Evolutionary conservation across 306 rosid species (phyloP).

Genomic region (Hippophae gyantsensis): DNA sequence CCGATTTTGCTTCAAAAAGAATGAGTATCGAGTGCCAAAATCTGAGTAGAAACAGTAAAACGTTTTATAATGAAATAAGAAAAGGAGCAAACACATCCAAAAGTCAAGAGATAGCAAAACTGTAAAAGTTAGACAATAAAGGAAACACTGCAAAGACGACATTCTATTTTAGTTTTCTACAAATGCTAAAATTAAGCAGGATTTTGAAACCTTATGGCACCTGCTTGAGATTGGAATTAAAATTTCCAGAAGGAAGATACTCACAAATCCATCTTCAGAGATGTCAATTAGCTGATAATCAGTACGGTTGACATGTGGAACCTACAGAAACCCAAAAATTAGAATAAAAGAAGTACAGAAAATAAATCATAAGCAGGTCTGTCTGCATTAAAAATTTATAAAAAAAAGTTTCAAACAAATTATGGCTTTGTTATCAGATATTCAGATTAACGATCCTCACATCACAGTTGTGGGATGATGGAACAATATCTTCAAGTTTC

Average conservation of each 20-base stretch:
- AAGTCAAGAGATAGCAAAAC: too few species aligned
- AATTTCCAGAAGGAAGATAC: constrained; percentile 6
- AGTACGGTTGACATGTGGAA: constrained; percentile 77
- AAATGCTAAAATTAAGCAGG: neutral
- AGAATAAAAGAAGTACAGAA: neutral
- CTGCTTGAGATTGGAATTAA: neutral
- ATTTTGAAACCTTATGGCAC: neutral
- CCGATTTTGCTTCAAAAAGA: neutral
- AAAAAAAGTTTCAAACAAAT: neutral
- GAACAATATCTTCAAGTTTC: constrained; percentile 87
- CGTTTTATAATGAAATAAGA: too few species aligned
- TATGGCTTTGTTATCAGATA: neutral
- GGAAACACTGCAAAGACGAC: too few species aligned
- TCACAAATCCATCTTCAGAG: constrained; percentile 81
- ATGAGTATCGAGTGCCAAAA: neutral
- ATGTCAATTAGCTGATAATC: constrained; percentile 85
- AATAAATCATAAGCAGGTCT: neutral
- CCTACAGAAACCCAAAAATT: constrained; percentile 25
- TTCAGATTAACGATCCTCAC: constrained; percentile 24
- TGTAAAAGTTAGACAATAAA: too few species aligned
- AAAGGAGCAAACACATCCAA: too few species aligned
- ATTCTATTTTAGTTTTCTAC: neutral
- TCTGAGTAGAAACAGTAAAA: neutral
- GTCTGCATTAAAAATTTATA: neutral
- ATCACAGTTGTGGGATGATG: constrained; percentile 85